A percentile compares a stretch with the other conserved stretches of the same genome.
phyloP scores from a whole-genome alignment of 805 yeast genomes.

The Tetrapisispora pingtungensis region DNA sequence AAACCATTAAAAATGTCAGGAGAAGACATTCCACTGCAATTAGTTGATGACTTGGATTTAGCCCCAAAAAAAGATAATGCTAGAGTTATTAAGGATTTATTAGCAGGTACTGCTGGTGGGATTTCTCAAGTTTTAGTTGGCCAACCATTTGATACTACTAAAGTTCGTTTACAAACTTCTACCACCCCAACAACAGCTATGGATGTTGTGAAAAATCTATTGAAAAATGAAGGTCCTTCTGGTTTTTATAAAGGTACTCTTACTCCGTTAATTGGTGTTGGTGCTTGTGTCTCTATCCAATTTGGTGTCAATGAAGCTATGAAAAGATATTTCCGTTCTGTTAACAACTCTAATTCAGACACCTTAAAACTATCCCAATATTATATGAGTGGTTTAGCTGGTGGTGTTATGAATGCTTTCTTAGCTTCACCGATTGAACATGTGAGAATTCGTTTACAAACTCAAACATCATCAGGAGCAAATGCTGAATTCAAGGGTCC shows the following conservation, averaged over 20 bases:
- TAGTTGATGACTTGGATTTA: constrained; percentile 24
- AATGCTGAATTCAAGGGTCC: constrained; percentile 49
- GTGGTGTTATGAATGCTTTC: constrained; percentile 83
- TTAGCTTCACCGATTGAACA: constrained; percentile 93
- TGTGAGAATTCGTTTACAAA: constrained; percentile 85
- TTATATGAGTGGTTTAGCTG: constrained; percentile 78
- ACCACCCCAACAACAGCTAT: constrained; percentile 59
- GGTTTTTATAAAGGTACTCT: constrained; percentile 92
- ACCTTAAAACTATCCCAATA: constrained; percentile 52
- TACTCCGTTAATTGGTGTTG: constrained; percentile 92
- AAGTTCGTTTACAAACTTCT: constrained; percentile 85
- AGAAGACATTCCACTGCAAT: constrained; percentile 25
- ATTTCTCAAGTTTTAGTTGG: constrained; percentile 92
- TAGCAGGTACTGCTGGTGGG: constrained; percentile 93
- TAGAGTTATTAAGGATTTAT: constrained; percentile 50
- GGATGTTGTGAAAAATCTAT: constrained; percentile 63
- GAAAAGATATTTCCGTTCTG: constrained; percentile 62
- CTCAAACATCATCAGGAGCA: constrained; percentile 43
- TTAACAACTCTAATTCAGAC: constrained; percentile 24
- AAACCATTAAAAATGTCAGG: constrained; percentile 23
- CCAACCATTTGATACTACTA: constrained; percentile 93
- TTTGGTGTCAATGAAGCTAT: constrained; percentile 90
- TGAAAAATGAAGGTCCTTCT: constrained; percentile 68
- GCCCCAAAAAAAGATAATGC: constrained; percentile 5
- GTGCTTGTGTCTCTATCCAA: constrained; percentile 94